Evolutionary conservation across 129 eudicot species (phyloP), one percentile per base, ranked within the genome.

Genomic region (Flaveria trinervia): DNA sequence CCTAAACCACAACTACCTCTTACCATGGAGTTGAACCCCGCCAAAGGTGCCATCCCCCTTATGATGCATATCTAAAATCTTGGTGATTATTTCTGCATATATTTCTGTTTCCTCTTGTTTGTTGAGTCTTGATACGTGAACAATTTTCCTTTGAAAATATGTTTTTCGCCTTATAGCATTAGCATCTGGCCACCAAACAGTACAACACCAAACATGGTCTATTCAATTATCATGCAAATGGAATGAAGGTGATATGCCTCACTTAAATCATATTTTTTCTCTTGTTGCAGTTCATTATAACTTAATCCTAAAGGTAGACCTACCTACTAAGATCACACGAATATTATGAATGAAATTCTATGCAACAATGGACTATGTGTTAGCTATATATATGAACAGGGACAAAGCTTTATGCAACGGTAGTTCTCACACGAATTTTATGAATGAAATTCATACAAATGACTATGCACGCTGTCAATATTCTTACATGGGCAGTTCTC

Each of bases 251-350:
- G 70, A 26, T 39, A 56, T 48, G 80, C 82, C 46, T 67, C 33
- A 23, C 26, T 44, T 49, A 14, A 50, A 20, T 75, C 57, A 78
- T 78, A 73, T 26, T 51, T 50, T 64, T 44, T 28, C 9, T 46
- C 54, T 61, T 84, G 70, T 72, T 72, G 44, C 8, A 26, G 20
- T 79, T 79, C 71, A 44, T 67, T 74, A 68, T 20, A 41, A 70
- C 18, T n/a, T 75, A 72, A 75, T 62, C 65, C 49, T 72, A 54
- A 73, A 28, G n/a, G 23, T 41, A 30, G 22, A 81, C 85, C 94
- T 56, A 70, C 65, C 82, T 69, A 73, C 77, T 71, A 84, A 80
- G 82, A 78, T 79, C 96, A 88, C 84, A 83, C 43, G 25, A 83
- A 83, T 66, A 65, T 59, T 69, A 83, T 92, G 98, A 81, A 41